Evolutionary conservation across 805 yeast genomes (phyloP), one percentile per base, ranked within the genome.

Genomic region (Yamadazyma phyllophila): DNA sequence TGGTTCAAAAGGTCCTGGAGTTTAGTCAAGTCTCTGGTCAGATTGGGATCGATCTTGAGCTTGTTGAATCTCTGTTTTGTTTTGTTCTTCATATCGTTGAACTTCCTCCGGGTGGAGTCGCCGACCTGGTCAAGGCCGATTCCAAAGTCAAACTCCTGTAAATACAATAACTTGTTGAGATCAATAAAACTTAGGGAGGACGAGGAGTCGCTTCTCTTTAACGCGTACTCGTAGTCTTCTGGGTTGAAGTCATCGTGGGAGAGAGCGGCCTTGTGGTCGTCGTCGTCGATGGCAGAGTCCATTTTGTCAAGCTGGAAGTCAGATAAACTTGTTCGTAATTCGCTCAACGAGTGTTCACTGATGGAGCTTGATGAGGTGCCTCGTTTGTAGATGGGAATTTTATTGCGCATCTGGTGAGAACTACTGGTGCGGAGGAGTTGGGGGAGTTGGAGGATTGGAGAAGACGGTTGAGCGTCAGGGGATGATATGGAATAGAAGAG

Each of bases 121-220:
- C 69, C 53, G 15, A 69, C 66, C 16, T 52, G 57, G 46, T 66
- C 71, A 26, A 67, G 49, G 12, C 67, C 72, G 37, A 65, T 46
- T 9, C 76, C 77, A 46, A 69, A 71, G 48, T 71, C 76, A 46
- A 69, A 71, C 44, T 71, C 77, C n/a, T 65, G 67, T 39, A 63
- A 54, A 44, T 70, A 61, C 17, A 69, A 47, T n/a, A 71, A 57
- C 47, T 64, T 66, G 31, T 67, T 59, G 34, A 71, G 50, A 46
- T 71, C 77, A 15, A 69, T 53, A 45, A 59, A 69, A 17, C 67
- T 59, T 12, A 63, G 54, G 10, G 71, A 63, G 9, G 51, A 44
- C 8, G 57, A 43, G 1, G 67, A 62, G 38, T 62, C 61, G 36
- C 61, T 55, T 38, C 67, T 45, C 30, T 37, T 52, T 16, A 59